These are phyloP conservation scores for Epichloe coenophiala DNA, from an alignment of 2,329 filamentous ascomycete genomes.

Conservation along the genomic window DNA sequence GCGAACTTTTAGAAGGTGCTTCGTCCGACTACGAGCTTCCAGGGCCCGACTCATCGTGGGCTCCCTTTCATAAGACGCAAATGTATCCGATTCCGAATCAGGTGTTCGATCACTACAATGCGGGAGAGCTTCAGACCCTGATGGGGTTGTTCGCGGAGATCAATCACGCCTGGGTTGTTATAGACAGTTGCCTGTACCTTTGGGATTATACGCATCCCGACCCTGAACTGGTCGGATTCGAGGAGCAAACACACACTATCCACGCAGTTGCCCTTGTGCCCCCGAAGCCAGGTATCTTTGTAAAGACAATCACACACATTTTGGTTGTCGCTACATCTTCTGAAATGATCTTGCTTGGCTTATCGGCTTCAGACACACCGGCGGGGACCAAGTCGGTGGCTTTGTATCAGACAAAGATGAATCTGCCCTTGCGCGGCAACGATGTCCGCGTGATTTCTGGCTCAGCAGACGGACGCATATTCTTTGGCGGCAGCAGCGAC, in stretches of 20 bases:
- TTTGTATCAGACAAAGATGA: slow-evolving; percentile 83
- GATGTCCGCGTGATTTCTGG: slow-evolving; percentile 68
- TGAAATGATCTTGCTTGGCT: slow-evolving; percentile 77
- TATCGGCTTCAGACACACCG: slow-evolving; percentile 52
- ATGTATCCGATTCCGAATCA: slow-evolving; percentile 83
- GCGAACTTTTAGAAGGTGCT: slow-evolving; percentile 53
- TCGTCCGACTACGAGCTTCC: slow-evolving; percentile 86
- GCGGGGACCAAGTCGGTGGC: slow-evolving; percentile 60
- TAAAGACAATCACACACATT: slow-evolving; percentile 72
- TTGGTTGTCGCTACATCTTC: slow-evolving; percentile 77
- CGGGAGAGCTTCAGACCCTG: slow-evolving; percentile 71
- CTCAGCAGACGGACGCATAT: slow-evolving; percentile 78
- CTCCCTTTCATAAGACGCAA: slow-evolving; percentile 76
- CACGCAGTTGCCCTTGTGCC: slow-evolving; percentile 76
- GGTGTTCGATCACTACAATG: slow-evolving; percentile 87
- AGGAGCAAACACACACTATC: slow-evolving; percentile 79
- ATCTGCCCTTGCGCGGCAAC: slow-evolving; percentile 59
- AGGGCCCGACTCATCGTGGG: slow-evolving; percentile 54
- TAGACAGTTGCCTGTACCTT: slow-evolving; percentile 90
- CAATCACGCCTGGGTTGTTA: slow-evolving; percentile 88
- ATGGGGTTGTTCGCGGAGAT: slow-evolving; percentile 94
- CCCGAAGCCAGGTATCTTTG: slow-evolving; percentile 83
- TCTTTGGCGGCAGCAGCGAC: slow-evolving; percentile 70
- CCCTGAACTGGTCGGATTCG: slow-evolving; percentile 81
- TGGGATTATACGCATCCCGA: slow-evolving; percentile 97